Base-by-base conservation (phyloP, 208 protist genomes). In the Jaenimonas drosophilae region DNA sequence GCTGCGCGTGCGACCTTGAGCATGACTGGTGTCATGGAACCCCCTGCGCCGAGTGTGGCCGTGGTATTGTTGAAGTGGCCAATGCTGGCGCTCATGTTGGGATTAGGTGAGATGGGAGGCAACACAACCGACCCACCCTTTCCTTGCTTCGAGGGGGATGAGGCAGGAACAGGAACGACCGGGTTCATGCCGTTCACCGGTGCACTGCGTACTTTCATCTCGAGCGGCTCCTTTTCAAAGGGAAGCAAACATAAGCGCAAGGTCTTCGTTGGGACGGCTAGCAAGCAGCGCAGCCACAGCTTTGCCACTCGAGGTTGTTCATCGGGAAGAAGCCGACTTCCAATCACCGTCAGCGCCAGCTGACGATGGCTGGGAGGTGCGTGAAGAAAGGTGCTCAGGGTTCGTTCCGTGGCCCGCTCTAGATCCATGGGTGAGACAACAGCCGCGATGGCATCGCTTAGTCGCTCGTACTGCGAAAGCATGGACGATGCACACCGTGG, bases 341-440 rank as follows among this genome's bases (percentile, higher is more conserved):
- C 64, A 12, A 78, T 66, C 41, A 84, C 57, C 30, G 49, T 54
- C 32, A 84, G 62, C 2, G 65, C 69, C 2, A 84, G 58, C 42
- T 78, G 69, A 0, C 65, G 53, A 37, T 77, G 64, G 29, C 24
- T 33, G 4, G 48, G 33, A 0, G 52, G 54, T 16, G 56, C 50
- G 34, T 49, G 17, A 19, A 34, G 44, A 51, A 68, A 68, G 12
- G 26, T 30, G 25, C 42, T 31, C n/a, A 68, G 24, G 31, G 49
- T 61, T n/a, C 21, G 4, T 6, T 40, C 53, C 30, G 30, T 68
- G 6, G 47, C 65, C 28, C 49, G 59, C 31, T 73, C 65, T 28
- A 75, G 23, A 11, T 33, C 33, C 3, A 34, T 11, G n/a, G 40
- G 52, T 11, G 47, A 40, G 16, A 40, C 25, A 42, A 25, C n/a